Evolutionary conservation across 192 early-diverging fungal genomes (phyloP).

Genomic region (Coemansia sp.): DNA sequence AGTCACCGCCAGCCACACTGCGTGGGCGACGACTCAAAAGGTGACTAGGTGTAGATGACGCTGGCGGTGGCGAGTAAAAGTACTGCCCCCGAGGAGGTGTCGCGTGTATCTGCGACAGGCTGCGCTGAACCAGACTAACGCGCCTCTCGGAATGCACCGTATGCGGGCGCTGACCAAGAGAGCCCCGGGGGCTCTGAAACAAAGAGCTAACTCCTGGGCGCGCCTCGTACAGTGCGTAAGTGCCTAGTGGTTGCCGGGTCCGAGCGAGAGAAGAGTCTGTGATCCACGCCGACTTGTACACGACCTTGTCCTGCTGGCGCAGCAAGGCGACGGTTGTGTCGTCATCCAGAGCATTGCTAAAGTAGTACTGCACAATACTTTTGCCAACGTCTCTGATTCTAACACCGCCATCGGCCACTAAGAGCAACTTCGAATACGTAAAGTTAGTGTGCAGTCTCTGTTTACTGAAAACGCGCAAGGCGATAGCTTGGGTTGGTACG

Average conservation of each 20-base stretch:
- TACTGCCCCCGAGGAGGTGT: background rate
- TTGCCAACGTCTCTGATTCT: conserved; percentile 38
- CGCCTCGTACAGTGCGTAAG: conserved; percentile 25
- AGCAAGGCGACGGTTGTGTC: conserved; percentile 18
- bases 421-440: too few relatives aligned
- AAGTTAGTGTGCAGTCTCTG: too few relatives aligned
- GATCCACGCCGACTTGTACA: conserved; percentile 47
- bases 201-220: background rate
- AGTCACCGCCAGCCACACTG: conserved; percentile 9
- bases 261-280: conserved; percentile 40
- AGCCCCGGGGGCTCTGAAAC: conserved; percentile 4
- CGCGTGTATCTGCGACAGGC: background rate
- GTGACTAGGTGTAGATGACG: background rate
- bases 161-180: background rate
- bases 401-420: conserved; percentile 38
- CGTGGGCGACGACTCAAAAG: background rate
- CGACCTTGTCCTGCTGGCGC: conserved; percentile 26
- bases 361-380: conserved; percentile 37
- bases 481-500: background rate
- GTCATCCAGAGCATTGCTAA: conserved; percentile 36
- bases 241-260: conserved; percentile 37
- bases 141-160: background rate
- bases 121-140: background rate
- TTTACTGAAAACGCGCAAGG: background rate
- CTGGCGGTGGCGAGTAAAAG: background rate